A percentile compares a stretch with the other conserved stretches of the same genome.
phyloP scores from a whole-genome alignment of 805 yeast species.

The Candida awuae region DNA sequence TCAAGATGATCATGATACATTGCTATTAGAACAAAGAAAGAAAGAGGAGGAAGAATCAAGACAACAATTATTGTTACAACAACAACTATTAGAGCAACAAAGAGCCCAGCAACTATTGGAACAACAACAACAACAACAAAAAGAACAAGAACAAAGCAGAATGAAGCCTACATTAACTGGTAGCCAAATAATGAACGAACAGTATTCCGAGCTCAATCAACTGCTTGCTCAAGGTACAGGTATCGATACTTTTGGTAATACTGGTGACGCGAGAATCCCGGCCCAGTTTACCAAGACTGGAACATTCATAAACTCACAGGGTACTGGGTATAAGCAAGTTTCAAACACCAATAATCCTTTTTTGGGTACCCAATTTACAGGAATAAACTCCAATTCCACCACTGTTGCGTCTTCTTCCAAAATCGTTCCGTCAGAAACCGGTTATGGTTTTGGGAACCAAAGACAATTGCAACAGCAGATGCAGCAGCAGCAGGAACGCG shows the following conservation, averaged over 20 bases:
- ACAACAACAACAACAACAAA: slow-evolving; percentile 25
- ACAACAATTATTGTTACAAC: slow-evolving; percentile 10
- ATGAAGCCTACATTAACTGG: slow-evolving; percentile 44
- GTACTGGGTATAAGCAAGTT: slow-evolving; percentile 65
- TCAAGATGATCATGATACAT: background rate
- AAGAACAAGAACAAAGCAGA: slow-evolving; percentile 28
- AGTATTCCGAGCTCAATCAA: slow-evolving; percentile 65
- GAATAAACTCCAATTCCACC: slow-evolving; percentile 36
- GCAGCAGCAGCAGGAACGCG: slow-evolving; percentile 25
- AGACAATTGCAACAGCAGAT: slow-evolving; percentile 18
- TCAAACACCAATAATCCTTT: slow-evolving; percentile 45
- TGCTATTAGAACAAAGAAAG: slow-evolving; percentile 2
- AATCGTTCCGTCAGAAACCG: slow-evolving; percentile 79
- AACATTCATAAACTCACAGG: slow-evolving; percentile 78
- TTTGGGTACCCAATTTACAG: slow-evolving; percentile 62
- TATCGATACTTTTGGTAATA: slow-evolving; percentile 86
- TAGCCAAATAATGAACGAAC: slow-evolving; percentile 45
- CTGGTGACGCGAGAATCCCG: slow-evolving; percentile 77
- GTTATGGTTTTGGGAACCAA: slow-evolving; percentile 90
- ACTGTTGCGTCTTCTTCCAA: slow-evolving; percentile 30
- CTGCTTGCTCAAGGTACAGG: slow-evolving; percentile 84
- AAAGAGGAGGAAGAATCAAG: slow-evolving; percentile 35
- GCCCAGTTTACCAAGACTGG: slow-evolving; percentile 85
- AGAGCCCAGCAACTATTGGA: slow-evolving; percentile 12
- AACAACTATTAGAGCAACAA: slow-evolving; percentile 13